These are phyloP conservation scores for Colletotrichum sp. DNA, from an alignment of 2,329 filamentous ascomycete genomes.

Conservation along the genomic window DNA sequence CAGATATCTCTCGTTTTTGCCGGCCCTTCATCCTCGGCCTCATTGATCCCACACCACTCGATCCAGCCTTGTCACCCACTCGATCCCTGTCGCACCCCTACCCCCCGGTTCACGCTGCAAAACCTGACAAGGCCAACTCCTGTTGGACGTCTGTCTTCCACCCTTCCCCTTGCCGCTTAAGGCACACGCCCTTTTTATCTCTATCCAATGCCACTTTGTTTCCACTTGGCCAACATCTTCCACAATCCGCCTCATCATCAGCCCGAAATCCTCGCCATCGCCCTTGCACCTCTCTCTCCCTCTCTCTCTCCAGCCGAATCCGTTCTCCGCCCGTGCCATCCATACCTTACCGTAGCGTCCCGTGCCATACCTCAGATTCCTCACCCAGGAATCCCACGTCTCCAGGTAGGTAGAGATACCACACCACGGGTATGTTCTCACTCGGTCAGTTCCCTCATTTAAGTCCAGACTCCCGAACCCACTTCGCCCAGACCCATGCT, in stretches of 20 bases:
- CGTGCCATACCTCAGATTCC: not conserved
- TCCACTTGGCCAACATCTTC: not conserved
- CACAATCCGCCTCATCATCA: not conserved
- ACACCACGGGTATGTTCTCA: not conserved
- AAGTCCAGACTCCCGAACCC: not conserved
- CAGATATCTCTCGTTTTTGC: conserved; percentile 4
- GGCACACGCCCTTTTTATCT: not conserved
- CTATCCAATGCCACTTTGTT: not conserved
- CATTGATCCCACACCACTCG: not conserved
- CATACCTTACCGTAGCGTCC: not conserved
- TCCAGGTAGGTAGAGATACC: not conserved
- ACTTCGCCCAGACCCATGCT: not conserved
- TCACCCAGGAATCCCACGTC: not conserved
- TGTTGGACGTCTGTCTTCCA: not conserved
- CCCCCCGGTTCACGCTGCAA: not conserved
- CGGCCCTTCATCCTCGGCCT: not conserved
- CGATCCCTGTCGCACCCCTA: not conserved
- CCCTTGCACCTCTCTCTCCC: not conserved
- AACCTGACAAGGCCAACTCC: not conserved
- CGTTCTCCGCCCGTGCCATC: not conserved
- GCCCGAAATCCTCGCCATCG: not conserved
- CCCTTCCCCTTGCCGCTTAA: not conserved
- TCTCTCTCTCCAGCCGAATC: not conserved
- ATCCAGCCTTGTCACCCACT: not conserved
- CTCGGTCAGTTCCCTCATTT: not conserved